These are phyloP conservation scores for rapeseed (Brassica napus) DNA, from an alignment of 345 rosid species.

Conservation along the genomic window DNA sequence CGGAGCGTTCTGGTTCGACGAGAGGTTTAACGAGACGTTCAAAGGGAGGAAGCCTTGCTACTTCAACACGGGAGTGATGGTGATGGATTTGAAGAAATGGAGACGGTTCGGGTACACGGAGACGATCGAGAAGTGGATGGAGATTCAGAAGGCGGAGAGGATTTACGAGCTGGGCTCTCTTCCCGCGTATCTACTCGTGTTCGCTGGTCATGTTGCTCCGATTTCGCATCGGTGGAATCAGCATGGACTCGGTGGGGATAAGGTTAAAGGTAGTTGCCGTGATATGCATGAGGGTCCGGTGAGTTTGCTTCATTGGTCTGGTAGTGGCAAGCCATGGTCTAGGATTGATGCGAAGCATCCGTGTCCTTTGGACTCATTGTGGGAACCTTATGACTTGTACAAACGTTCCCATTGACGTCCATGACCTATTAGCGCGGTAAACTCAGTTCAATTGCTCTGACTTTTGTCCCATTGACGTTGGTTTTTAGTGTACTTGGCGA, in stretches of 20 bases:
- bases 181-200: conserved; percentile 66
- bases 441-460: not conserved
- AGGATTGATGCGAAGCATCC: conserved; percentile 53
- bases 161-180: conserved; percentile 71
- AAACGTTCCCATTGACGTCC: conserved; percentile 47
- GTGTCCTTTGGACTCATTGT: conserved; percentile 55
- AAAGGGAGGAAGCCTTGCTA: conserved; percentile 52
- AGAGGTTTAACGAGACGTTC: conserved; percentile 33
- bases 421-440: conserved; percentile 1
- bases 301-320: conserved; percentile 74
- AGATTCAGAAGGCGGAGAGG: conserved; percentile 56
- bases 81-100: conserved; percentile 68
- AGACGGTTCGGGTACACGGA: conserved; percentile 48
- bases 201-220: conserved; percentile 57
- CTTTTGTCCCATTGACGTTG: not conserved
- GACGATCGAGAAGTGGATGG: conserved; percentile 66
- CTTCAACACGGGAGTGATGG: conserved; percentile 83
- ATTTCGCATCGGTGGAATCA: conserved; percentile 74
- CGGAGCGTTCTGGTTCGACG: conserved; percentile 52
- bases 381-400: conserved; percentile 69
- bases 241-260: conserved; percentile 75
- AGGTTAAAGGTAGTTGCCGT: conserved; percentile 58
- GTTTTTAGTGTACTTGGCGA: too few species aligned
- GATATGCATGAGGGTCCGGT: conserved; percentile 59
- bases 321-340: conserved; percentile 72